phyloP scores from a whole-genome alignment of 2,329 filamentous ascomycete genomes.

The Chrysoporthe cubensis region DNA sequence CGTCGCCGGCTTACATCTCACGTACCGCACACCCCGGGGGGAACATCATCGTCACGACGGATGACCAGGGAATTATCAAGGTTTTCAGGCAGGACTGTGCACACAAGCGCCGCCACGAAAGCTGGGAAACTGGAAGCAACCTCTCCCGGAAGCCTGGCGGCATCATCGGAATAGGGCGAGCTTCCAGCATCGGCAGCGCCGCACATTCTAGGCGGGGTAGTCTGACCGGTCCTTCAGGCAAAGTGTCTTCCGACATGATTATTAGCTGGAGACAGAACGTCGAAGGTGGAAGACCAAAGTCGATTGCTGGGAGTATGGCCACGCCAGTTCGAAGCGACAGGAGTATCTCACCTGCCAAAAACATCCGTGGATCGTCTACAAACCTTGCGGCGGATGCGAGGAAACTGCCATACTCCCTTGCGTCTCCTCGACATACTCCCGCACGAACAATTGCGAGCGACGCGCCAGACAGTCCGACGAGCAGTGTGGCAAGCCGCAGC shows the following conservation, averaged over 20 bases:
- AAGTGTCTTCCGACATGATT: constrained; percentile 70
- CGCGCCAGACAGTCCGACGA: constrained; percentile 23
- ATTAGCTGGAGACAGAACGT: constrained; percentile 81
- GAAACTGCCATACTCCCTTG: constrained; percentile 46
- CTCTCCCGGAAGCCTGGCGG: constrained; percentile 71
- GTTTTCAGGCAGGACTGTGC: constrained; percentile 96
- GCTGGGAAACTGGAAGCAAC: constrained; percentile 76
- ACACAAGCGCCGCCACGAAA: constrained; percentile 76
- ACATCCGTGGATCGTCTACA: constrained; percentile 41
- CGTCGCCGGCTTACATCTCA: constrained; percentile 76
- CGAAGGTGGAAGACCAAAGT: constrained; percentile 47
- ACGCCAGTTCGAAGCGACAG: constrained; percentile 54
- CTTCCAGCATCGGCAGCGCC: constrained; percentile 59
- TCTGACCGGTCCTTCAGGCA: constrained; percentile 43
- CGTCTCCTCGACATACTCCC: constrained; percentile 30
- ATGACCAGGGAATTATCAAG: constrained; percentile 87
- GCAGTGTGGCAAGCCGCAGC: constrained; percentile 29
- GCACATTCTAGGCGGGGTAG: constrained; percentile 56
- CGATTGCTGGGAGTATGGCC: constrained; percentile 37
- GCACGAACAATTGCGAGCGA: constrained; percentile 16
- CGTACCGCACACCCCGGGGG: constrained; percentile 77
- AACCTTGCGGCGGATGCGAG: constrained; percentile 52
- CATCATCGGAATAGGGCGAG: constrained; percentile 58
- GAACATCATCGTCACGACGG: constrained; percentile 90
- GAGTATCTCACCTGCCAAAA: constrained; percentile 59